Conservation (phyloP, 306 rosid genomes). For the Sechiopsis laciniata region DNA sequence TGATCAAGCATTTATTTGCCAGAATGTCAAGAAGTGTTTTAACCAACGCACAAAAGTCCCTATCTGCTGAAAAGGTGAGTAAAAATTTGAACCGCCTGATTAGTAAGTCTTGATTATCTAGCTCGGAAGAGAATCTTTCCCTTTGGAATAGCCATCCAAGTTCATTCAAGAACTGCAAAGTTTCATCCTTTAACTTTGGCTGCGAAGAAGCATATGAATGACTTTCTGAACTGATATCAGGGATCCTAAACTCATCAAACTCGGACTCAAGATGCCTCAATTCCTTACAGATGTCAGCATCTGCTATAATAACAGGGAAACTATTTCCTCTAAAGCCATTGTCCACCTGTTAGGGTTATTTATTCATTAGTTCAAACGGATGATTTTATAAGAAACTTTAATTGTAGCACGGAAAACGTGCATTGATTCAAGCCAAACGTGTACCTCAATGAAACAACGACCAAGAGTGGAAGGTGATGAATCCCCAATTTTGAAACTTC, state of each 20-base stretch:
- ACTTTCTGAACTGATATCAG: conserved; percentile 49
- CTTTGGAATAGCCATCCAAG: conserved; percentile 93
- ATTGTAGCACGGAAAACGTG: neutral
- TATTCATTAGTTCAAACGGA: conserved; percentile 4
- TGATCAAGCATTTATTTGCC: conserved; percentile 43
- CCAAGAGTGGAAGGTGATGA: conserved; percentile 55
- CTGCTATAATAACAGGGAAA: conserved; percentile 81
- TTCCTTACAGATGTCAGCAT: conserved; percentile 68
- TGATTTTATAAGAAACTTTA: conserved; percentile 3
- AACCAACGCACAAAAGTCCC: conserved; percentile 58
- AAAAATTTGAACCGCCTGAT: conserved; percentile 67
- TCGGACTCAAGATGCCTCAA: conserved; percentile 63
- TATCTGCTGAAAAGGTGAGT: conserved; percentile 69
- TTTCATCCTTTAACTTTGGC: conserved; percentile 66
- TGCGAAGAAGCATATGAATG: conserved; percentile 35
- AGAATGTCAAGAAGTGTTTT: conserved; percentile 66
- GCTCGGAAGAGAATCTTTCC: conserved; percentile 35
- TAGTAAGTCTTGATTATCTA: conserved; percentile 40
- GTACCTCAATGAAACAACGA: conserved; percentile 89
- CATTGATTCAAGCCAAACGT: neutral
- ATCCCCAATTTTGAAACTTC: conserved; percentile 48
- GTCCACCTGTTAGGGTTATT: conserved; percentile 58
- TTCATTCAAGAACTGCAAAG: conserved; percentile 70
- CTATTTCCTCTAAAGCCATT: conserved; percentile 77
- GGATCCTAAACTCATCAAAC: conserved; percentile 38